phyloP scores from a whole-genome alignment of 192 early-diverging fungal species.

The Rhizophagus prolifer region DNA sequence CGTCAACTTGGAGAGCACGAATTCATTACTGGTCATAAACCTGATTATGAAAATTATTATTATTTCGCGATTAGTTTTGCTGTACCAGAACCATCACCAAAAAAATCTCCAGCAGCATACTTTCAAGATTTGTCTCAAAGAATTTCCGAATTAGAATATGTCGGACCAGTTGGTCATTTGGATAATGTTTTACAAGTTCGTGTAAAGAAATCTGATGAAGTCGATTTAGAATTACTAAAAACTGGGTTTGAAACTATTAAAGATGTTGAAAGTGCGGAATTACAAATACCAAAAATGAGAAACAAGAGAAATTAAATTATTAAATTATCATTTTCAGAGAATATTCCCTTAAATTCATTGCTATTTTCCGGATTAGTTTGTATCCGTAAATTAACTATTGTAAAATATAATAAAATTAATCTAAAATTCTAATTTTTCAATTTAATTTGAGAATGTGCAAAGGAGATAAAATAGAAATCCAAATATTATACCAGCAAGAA shows the following conservation, averaged over 20 bases:
- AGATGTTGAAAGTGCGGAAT: not conserved
- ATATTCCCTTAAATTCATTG: constrained; percentile 63
- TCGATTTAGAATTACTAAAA: not conserved
- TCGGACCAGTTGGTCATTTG: not conserved
- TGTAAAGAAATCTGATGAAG: not conserved
- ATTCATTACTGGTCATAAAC: constrained; percentile 78
- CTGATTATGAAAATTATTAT: not conserved
- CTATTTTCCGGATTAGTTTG: constrained; percentile 85
- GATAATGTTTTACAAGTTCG: not conserved
- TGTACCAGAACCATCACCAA: not conserved
- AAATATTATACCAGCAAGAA: constrained; percentile 94
- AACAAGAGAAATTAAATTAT: too few species aligned
- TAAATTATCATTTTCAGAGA: too few species aligned
- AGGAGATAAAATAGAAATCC: too few species aligned
- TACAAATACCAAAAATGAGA: not conserved
- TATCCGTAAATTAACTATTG: constrained; percentile 86
- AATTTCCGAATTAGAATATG: not conserved
- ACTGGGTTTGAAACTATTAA: not conserved
- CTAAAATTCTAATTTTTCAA: too few species aligned
- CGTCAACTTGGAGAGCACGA: constrained; percentile 86
- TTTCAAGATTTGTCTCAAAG: not conserved
- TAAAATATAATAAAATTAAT: too few species aligned
- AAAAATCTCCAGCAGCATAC: not conserved
- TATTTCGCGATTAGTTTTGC: not conserved
- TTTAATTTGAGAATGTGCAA: too few species aligned